A percentile compares a stretch with the other conserved stretches of the same genome.
Evolutionary conservation across 257 asterid species (phyloP).

Genomic region (Osmanthus fragrans): DNA sequence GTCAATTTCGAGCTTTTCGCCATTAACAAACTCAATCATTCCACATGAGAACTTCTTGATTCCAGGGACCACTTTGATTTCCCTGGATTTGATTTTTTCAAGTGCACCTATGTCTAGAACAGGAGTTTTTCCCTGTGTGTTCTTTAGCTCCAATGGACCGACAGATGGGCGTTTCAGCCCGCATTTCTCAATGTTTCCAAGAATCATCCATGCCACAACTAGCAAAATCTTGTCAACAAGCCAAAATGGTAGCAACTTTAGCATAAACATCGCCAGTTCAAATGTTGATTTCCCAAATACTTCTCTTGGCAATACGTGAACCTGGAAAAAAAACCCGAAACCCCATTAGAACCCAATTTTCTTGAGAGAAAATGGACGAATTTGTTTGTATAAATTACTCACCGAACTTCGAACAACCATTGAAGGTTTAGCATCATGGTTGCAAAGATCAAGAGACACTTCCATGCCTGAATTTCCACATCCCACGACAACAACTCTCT

Average conservation of each 20-base stretch:
- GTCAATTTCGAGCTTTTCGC: constrained; percentile 56
- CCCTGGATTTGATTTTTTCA: constrained; percentile 57
- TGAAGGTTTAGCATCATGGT: constrained; percentile 70
- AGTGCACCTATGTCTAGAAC: constrained; percentile 83
- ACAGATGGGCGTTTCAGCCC: constrained; percentile 61
- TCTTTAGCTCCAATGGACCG: constrained; percentile 77
- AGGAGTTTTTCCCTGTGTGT: constrained; percentile 73
- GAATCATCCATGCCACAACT: constrained; percentile 63
- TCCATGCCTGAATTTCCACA: constrained; percentile 97
- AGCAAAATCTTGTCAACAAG: constrained; percentile 72
- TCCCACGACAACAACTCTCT: constrained; percentile 83
- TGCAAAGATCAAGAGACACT: constrained; percentile 94
- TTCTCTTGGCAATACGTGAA: constrained; percentile 85
- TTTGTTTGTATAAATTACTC: constrained; percentile 15
- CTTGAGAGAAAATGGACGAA: background rate
- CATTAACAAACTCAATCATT: constrained; percentile 51
- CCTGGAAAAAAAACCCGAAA: constrained; percentile 42
- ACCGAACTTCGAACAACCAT: constrained; percentile 90
- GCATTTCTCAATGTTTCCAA: constrained; percentile 63
- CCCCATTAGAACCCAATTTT: constrained; percentile 16
- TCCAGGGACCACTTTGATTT: constrained; percentile 62
- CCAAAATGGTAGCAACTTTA: constrained; percentile 81
- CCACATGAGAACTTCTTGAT: constrained; percentile 52
- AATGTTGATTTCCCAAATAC: constrained; percentile 72
- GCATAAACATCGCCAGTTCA: constrained; percentile 63